Conservation (phyloP, 129 eudicot genomes). For the Flaveria linearis region DNA sequence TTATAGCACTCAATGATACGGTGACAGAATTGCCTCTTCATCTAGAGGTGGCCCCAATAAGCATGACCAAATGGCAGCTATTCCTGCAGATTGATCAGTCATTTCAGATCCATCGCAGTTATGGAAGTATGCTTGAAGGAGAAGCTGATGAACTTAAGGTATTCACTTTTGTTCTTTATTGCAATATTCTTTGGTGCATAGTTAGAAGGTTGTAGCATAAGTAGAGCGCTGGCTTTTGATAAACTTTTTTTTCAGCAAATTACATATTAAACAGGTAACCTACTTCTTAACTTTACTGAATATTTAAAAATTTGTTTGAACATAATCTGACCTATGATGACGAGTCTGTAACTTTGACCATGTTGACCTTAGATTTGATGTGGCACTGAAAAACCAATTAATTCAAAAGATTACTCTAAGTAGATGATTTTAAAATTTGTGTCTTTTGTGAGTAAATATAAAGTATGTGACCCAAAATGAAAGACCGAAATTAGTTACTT, state of each 20-base stretch:
- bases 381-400: neutral
- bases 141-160: slow-evolving; percentile 99
- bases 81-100: slow-evolving; percentile 92
- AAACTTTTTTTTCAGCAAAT: neutral
- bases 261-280: neutral
- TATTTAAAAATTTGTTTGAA: neutral
- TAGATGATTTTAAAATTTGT: neutral
- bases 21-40: slow-evolving; percentile 74
- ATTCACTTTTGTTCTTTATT: slow-evolving; percentile 19
- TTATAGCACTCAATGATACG: slow-evolving; percentile 73
- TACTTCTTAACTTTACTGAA: neutral
- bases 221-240: neutral
- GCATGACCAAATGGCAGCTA: slow-evolving; percentile 99
- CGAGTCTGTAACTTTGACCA: neutral
- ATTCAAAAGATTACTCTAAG: neutral
- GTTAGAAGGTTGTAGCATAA: slow-evolving; percentile 11
- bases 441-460: neutral
- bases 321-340: neutral
- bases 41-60: slow-evolving; percentile 91
- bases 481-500: neutral
- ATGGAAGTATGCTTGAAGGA: slow-evolving; percentile 99
- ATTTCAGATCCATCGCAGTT: slow-evolving; percentile 89
- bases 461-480: neutral
- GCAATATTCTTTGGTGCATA: neutral
- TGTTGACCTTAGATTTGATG: neutral